These are phyloP conservation scores for Solanum etuberosum DNA, from an alignment of 257 asterid genomes.

Conservation along the genomic window DNA sequence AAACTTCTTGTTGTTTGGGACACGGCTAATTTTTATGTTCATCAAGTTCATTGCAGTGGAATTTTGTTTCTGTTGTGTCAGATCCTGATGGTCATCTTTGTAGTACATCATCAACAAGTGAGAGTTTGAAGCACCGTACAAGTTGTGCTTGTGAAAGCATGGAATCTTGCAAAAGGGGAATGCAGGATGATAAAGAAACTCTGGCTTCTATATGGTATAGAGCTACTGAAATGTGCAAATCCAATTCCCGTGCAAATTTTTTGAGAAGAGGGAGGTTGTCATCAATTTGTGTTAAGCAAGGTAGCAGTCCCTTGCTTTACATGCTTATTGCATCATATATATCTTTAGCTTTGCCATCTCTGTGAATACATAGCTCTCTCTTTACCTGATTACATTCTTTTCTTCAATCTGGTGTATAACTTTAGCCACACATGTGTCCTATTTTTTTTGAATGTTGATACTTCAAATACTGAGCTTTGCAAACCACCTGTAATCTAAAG, in stretches of 20 bases:
- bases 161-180: slow-evolving; percentile 19
- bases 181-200: slow-evolving; percentile 25
- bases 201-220: slow-evolving; percentile 54
- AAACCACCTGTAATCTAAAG: not conserved
- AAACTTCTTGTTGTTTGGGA: not conserved
- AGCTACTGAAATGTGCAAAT: slow-evolving; percentile 41
- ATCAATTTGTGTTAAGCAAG: slow-evolving; percentile 44
- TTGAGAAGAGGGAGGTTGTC: slow-evolving; percentile 58
- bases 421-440: not conserved
- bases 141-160: slow-evolving; percentile 28
- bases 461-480: not conserved
- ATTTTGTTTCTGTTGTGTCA: not conserved
- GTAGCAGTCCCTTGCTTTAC: slow-evolving; percentile 16
- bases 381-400: not conserved
- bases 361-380: not conserved
- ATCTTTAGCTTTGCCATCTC: not conserved
- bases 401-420: not conserved
- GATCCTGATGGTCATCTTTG: slow-evolving; percentile 49
- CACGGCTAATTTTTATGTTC: not conserved
- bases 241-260: slow-evolving; percentile 46
- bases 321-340: not conserved
- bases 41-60: not conserved
- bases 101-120: slow-evolving; percentile 62
- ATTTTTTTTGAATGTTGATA: not conserved
- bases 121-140: slow-evolving; percentile 49